Evolutionary conservation across 108 stramenopile genomes (phyloP), one percentile per base, ranked within the genome.

Genomic region (Cyclostephanos invisitatus): DNA sequence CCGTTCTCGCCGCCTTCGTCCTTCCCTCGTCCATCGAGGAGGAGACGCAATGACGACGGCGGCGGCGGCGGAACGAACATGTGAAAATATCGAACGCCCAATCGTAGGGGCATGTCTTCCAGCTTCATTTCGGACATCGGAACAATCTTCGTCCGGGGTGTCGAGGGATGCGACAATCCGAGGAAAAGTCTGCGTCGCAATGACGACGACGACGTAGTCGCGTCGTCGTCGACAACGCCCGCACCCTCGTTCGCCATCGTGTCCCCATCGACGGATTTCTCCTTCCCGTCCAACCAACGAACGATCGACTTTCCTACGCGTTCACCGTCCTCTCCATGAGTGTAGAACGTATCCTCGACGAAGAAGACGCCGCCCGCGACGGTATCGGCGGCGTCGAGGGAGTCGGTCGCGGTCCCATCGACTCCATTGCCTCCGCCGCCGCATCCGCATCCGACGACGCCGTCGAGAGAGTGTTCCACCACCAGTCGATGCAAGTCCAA

Each of bases 341-440:
- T 83, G 72, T 90, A 94, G 29, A 94, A 89, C 6, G 48, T 78
- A 57, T 85, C 82, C 75, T 91, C 93, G 55, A 94, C 83, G 56
- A 91, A 86, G 54, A 94, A 91, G 18, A 87, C 79, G 12, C 92
- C 92, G 18, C 80, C 76, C 4, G 59, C 15, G 17, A 61, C 37
- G 44, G 12, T 2, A 46, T 46, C 44, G 44, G 44, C 12, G 3
- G 2, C 44, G 44, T 0, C 12, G 12, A 46, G 12, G 17, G 44
- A 3, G 44, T 0, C 1, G 12, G 14, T 46, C 10, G 20, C 46
- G 24, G 17, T 56, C 29, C 29, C 49, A 28, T 57, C 29, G 35
- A 28, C 29, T 29, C 29, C 29, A 36, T 9, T 25, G 5, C 62
- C 38, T 3, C 54, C 35, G 51, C 28, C 66, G 6, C 38, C 28